Evolutionary conservation across 1,284 basidiomycete genomes (phyloP).

Genomic region (Cryptococcus sp.): DNA sequence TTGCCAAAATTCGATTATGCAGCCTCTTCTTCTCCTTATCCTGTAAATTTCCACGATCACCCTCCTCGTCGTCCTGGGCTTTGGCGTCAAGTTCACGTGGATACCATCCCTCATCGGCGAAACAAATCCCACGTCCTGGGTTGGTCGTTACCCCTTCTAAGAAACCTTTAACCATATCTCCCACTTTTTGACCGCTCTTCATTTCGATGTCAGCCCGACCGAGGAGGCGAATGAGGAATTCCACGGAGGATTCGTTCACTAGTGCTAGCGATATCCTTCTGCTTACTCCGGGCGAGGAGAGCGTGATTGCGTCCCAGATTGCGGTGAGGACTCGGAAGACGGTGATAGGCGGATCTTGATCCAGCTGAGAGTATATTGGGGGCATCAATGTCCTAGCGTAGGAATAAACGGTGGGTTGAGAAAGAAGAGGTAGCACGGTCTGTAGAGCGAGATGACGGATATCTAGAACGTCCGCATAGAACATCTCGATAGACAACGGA

Average conservation of each 20-base stretch:
- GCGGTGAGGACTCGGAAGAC: constrained; percentile 42
- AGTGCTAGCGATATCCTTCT: constrained; percentile 39
- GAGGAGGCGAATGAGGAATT: constrained; percentile 72
- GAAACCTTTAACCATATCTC: constrained; percentile 82
- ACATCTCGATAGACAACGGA: background rate
- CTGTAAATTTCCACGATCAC: constrained; percentile 35
- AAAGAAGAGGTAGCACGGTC: constrained; percentile 41
- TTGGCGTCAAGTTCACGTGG: constrained; percentile 52
- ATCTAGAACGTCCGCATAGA: constrained; percentile 20
- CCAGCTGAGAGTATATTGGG: constrained; percentile 35
- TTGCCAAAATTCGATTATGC: constrained; percentile 79
- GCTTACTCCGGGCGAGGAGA: constrained; percentile 29
- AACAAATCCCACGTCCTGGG: constrained; percentile 80
- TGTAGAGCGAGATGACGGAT: constrained; percentile 44
- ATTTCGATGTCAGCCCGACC: constrained; percentile 64
- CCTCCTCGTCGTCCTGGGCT: constrained; percentile 36
- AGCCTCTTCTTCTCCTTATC: constrained; percentile 53
- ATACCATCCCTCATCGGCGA: constrained; percentile 87
- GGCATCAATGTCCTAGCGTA: constrained; percentile 38
- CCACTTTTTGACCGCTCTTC: constrained; percentile 53
- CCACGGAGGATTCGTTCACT: constrained; percentile 54
- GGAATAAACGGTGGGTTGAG: constrained; percentile 33
- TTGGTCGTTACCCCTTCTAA: constrained; percentile 78
- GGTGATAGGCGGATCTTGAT: constrained; percentile 43
- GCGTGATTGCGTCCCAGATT: constrained; percentile 40